Evolutionary conservation across 805 yeast species (phyloP), one percentile per base, ranked within the genome.

Genomic region (Isabelozyma pseudorhagii): DNA sequence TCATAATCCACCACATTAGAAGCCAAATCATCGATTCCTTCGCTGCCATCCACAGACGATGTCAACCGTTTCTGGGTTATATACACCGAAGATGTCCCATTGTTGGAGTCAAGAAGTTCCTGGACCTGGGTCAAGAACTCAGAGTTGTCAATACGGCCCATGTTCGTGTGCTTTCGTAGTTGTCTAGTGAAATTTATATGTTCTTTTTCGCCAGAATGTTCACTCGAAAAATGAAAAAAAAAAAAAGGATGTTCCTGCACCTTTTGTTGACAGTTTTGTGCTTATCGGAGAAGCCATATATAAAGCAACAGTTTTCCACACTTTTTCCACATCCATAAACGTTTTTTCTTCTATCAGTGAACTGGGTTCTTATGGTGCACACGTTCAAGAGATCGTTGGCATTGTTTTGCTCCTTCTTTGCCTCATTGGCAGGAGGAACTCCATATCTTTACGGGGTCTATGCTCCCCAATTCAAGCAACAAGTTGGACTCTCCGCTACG

Each of bases 401-500:
- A 21, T 21, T 21, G 25, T 34, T 34, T 8, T 11, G 14, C 18
- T 68, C 77, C 11, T 56, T 71, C 11, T 59, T 84, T 14, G 83
- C 83, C 8, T 78, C 88, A 0, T 58, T 86, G 44, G 90, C 86
- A 0, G 78, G 89, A 3, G 93, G 94, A 2, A 86, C 91, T 2
- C 87, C 89, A 0, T 87, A 87, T 57, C 68, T 85, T 11, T 87
- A 82, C 61, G 88, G 92, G 0, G 80, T 82, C n/a, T 87, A 82
- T 60, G 83, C 90, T 1, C 92, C 93, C 1, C 91, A 87, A 60
- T 68, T 87, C 53, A 76, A 85, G 27, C 68, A 72, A 25, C 68
- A 75, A 55, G 80, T 86, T 21, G 77, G 81, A 0, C 71, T 87
- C 27, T 77, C 85, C 0, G 78, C 86, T 0, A 70, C 81, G 0